Base-by-base conservation (phyloP, 768 basidiomycete species). In the Boletus vermiculosoides region DNA sequence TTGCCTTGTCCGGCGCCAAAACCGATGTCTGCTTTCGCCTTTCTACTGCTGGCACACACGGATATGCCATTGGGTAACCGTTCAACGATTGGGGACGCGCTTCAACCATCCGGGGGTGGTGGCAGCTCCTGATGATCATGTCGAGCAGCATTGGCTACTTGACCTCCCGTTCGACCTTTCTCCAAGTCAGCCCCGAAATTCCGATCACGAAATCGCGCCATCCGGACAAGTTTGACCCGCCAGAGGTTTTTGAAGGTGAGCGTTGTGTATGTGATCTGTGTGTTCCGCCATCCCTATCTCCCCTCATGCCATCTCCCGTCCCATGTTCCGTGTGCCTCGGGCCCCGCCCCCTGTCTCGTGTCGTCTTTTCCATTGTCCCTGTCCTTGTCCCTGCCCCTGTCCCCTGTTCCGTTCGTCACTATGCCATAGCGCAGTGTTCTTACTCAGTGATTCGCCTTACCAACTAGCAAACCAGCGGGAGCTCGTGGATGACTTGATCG, bases 71-170 rank as follows among this genome's bases (percentile, higher is more conserved):
- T n/a, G n/a, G n/a, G n/a, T n/a, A 28, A 28, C 28, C 28, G 28
- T 28, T 28, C 28, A 7, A 28, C 5, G 34, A 34, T 36, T 5
- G 34, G 34, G 37, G 6, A 37, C 36, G 16, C 36, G 16, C 16
- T 16, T 16, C 33, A 34, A 34, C 10, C 11, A 4, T 5, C 1
- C 9, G 11, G 34, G 34, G 34, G 13, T 15, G 31, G 30, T 7
- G 15, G 6, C 54, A 94, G 88, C 84, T 96, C 68, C 82, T 96
- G 62, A 86, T 81, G 61, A 94, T 95, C 73, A 94, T 94, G 89
- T 88, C 89, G 54, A 86, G 83, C 63, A 88, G 82, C 59, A 82
- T 95, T 58, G 79, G 81, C 46, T 94, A 95, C 74, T 82, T 96
- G 58, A 89, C 88, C 8, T 79, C 84, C 41, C 82, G 87, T 37